Percentiles rank a stretch among this genome's conserved stretches.
Evolutionary conservation across 2,329 filamentous ascomycete genomes (phyloP).

Genomic region (Coniochaeta prunicola): DNA sequence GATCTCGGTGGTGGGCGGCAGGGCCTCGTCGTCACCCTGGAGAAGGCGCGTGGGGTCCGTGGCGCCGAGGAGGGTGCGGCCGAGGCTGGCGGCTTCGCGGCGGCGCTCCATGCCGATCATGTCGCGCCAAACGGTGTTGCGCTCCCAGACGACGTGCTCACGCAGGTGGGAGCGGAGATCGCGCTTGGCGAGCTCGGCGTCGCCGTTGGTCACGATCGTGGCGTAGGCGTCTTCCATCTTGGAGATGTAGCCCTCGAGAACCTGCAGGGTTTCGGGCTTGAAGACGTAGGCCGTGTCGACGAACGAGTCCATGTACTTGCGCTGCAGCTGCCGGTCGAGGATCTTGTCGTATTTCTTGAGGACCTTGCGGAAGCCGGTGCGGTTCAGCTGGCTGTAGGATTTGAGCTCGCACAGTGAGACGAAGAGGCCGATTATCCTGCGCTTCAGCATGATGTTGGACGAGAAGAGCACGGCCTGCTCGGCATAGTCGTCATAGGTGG

Average conservation of each 20-base stretch:
- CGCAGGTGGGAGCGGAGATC: constrained; percentile 85
- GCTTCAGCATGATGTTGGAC: constrained; percentile 81
- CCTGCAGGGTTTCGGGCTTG: constrained; percentile 60
- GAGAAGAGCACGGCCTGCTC: constrained; percentile 64
- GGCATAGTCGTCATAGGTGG: constrained; percentile 68
- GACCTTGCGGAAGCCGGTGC: constrained; percentile 92
- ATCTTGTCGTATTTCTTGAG: constrained; percentile 99
- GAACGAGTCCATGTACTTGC: constrained; percentile 63
- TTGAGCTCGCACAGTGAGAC: constrained; percentile 92
- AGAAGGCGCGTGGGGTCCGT: constrained; percentile 58
- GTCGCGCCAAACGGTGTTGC: constrained; percentile 97
- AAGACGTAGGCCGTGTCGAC: constrained; percentile 82
- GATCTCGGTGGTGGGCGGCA: constrained; percentile 58
- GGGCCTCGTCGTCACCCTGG: constrained; percentile 75
- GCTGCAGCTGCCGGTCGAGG: constrained; percentile 72
- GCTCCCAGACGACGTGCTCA: constrained; percentile 97
- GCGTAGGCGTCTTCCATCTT: constrained; percentile 77
- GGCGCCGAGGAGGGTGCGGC: constrained; percentile 75
- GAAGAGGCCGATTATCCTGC: constrained; percentile 78
- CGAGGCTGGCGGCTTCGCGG: constrained; percentile 87
- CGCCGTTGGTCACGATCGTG: constrained; percentile 73
- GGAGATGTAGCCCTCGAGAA: constrained; percentile 63
- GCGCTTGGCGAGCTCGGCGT: constrained; percentile 67
- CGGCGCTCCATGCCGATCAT: constrained; percentile 98
- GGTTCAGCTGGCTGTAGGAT: constrained; percentile 92